Base-by-base conservation (phyloP, 257 asterid genomes). In the Capsicum chinense region DNA sequence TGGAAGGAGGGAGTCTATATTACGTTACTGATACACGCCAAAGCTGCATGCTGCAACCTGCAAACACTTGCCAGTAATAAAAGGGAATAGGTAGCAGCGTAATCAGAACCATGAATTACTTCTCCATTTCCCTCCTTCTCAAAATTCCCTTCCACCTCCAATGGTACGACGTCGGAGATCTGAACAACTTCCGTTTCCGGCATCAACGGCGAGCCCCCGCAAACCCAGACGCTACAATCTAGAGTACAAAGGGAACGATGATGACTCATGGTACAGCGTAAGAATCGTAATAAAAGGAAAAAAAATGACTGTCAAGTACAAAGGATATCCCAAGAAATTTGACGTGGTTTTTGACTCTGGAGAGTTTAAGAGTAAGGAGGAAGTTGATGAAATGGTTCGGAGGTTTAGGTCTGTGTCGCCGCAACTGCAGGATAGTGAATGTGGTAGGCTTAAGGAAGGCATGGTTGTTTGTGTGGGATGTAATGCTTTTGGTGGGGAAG, bases 261-360 rank as follows among this genome's bases (percentile, higher is more conserved):
- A 91, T 84, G 93, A 89, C 60, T 92, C 93, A 67, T 91, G 94
- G 94, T 91, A 91, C 83, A 88, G 85, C 8, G 92, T 85, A 1
- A 56, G 15, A 8, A 84, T 85, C 37, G 64, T 63, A 12, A 3
- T 86, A 7, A 83, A 6, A 19, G 83, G 84, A n/a, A 50, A 85
- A 35, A 86, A 78, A 2, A 83, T 91, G 74, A 81, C 83, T 21
- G 84, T 91, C 57, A 85, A 83, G n/a, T 88, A 79, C 83, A 6
- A 8, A 59, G 88, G 89, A 52, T 9, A 79, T 60, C 85, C 90
- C 21, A 58, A 5, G 21, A 76, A 3, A 10, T 33, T 54, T 78
- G 82, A 85, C 47, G 33, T 11, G 17, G 73, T 21, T 4, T 63
- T 89, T 79, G 62, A 57, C 8, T 83, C 90, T 66, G 83, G 66